These are phyloP conservation scores for Euphrasia arctica DNA, from an alignment of 305 asterid genomes.

Conservation along the genomic window DNA sequence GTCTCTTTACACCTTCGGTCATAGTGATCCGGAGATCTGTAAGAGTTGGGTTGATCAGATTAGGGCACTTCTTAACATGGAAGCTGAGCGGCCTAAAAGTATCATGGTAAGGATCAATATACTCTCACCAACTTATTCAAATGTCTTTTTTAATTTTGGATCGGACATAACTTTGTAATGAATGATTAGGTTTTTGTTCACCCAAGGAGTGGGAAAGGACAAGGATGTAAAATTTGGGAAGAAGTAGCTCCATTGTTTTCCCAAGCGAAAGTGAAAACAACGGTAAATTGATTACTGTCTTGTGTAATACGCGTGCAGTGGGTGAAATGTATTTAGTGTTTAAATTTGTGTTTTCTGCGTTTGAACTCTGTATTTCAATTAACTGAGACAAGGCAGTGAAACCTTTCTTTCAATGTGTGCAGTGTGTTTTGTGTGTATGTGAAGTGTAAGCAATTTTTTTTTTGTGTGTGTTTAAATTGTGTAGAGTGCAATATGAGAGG, in stretches of 20 bases:
- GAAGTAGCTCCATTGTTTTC: slow-evolving; percentile 76
- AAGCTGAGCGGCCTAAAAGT: slow-evolving; percentile 62
- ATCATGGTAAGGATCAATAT: slow-evolving; percentile 65
- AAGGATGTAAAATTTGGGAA: slow-evolving; percentile 82
- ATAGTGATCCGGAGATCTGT: slow-evolving; percentile 57
- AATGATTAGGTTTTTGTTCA: slow-evolving; percentile 83
- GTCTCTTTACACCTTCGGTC: slow-evolving; percentile 72
- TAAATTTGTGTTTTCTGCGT: too few species aligned
- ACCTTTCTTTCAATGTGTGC: not conserved
- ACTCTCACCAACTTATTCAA: slow-evolving; percentile 14
- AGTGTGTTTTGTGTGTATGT: slow-evolving; percentile 4
- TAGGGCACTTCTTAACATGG: slow-evolving; percentile 39
- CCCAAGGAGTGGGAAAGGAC: slow-evolving; percentile 92
- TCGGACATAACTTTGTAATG: slow-evolving; percentile 35
- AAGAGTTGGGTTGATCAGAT: slow-evolving; percentile 67
- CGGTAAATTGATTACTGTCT: slow-evolving; percentile 42
- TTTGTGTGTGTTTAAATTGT: not conserved
- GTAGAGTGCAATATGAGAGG: not conserved
- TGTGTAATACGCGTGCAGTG: too few species aligned
- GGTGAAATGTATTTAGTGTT: too few species aligned
- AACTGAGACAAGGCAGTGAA: too few species aligned
- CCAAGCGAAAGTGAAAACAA: slow-evolving; percentile 77
- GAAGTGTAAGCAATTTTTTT: slow-evolving; percentile 7
- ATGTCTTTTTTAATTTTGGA: not conserved
- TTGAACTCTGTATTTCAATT: too few species aligned